phyloP scores from a whole-genome alignment of 371 early-diverging fungal genomes.

The Mucor irregularis region DNA sequence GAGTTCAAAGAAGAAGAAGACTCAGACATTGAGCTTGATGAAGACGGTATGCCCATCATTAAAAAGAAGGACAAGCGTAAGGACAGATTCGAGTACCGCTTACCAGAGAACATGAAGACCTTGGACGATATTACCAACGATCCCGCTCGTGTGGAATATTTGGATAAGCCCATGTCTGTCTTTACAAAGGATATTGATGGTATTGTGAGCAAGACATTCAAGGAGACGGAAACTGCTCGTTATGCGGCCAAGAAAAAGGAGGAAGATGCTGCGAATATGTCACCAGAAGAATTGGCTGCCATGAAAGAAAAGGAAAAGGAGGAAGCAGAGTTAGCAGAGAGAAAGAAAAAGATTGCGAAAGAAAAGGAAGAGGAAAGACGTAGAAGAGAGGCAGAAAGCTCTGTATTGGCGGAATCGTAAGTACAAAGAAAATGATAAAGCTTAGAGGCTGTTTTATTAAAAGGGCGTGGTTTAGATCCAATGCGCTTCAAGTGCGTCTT shows the following conservation, averaged over 20 bases:
- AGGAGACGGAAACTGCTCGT: slow-evolving; percentile 41
- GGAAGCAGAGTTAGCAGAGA: slow-evolving; percentile 4
- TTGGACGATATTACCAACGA: slow-evolving; percentile 47
- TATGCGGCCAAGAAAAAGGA: slow-evolving; percentile 16
- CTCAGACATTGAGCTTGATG: not conserved
- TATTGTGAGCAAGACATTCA: slow-evolving; percentile 47
- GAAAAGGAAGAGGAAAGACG: slow-evolving; percentile 14
- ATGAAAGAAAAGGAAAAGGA: slow-evolving; percentile 26
- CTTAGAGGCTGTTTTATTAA: not conserved
- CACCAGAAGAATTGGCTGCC: slow-evolving; percentile 16
- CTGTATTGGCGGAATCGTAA: slow-evolving; percentile 34
- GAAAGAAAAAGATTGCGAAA: slow-evolving; percentile 6
- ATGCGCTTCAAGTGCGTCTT: slow-evolving; percentile 61
- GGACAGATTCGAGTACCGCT: slow-evolving; percentile 4
- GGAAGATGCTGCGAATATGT: slow-evolving; percentile 21
- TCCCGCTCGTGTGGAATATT: slow-evolving; percentile 28
- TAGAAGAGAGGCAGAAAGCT: slow-evolving; percentile 8
- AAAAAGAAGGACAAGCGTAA: no score
- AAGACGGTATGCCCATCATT: not conserved
- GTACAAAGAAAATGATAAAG: not conserved
- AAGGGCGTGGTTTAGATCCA: slow-evolving; percentile 25
- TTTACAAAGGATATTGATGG: slow-evolving; percentile 56
- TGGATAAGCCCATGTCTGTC: slow-evolving; percentile 47
- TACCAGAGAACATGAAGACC: slow-evolving; percentile 27
- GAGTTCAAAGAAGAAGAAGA: not conserved